Conservation (phyloP, 2,329 filamentous ascomycete species). For the Alternaria triticina region DNA sequence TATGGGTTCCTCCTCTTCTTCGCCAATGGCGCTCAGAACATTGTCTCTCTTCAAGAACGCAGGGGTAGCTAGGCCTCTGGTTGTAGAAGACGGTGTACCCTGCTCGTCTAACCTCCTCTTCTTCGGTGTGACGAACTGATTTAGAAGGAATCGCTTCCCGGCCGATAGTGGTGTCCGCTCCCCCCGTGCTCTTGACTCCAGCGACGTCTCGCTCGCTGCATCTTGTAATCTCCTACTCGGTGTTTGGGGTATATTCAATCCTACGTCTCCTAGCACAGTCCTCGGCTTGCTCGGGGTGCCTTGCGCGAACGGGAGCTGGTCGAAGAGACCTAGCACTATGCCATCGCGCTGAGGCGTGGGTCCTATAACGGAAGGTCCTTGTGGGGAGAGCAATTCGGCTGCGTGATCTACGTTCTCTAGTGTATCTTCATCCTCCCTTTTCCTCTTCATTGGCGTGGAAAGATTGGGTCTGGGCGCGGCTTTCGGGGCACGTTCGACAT, state of each 20-base stretch:
- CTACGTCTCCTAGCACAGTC: conserved; percentile 37
- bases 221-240: conserved; percentile 44
- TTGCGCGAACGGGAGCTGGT: conserved; percentile 63
- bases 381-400: conserved; percentile 34
- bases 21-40: conserved; percentile 61
- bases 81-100: conserved; percentile 42
- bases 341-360: conserved; percentile 84
- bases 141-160: conserved; percentile 66
- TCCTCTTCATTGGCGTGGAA: conserved; percentile 42
- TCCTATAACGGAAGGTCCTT: conserved; percentile 60
- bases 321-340: conserved; percentile 77
- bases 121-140: conserved; percentile 68
- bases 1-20: conserved; percentile 56
- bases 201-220: conserved; percentile 33
- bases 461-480: conserved; percentile 22
- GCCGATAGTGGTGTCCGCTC: conserved; percentile 59
- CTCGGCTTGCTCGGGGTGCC: conserved; percentile 51
- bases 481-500: conserved; percentile 37
- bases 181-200: conserved; percentile 38
- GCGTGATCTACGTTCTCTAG: conserved; percentile 19
- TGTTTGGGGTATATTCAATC: conserved; percentile 46
- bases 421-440: conserved; percentile 29
- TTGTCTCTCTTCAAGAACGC: conserved; percentile 68
- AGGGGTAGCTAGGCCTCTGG: conserved; percentile 68
- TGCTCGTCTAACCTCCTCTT: conserved; percentile 52